Evolutionary conservation across 495 filamentous ascomycete genomes (phyloP).

Genomic region (Neurospora pannonica): DNA sequence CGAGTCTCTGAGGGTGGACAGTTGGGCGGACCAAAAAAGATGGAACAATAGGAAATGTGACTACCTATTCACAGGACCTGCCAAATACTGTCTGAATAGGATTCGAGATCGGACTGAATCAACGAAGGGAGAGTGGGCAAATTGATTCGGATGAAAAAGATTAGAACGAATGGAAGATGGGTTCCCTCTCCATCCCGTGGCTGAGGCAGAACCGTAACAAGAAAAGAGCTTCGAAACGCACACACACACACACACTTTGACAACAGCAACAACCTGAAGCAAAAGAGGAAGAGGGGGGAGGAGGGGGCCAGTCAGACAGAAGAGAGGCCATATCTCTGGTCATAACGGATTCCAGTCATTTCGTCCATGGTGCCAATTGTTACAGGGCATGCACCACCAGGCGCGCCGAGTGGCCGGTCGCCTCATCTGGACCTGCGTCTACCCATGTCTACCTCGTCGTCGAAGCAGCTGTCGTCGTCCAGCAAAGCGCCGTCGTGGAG

Average conservation of each 20-base stretch:
- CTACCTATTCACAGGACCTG: background rate
- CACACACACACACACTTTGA: background rate
- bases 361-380: background rate
- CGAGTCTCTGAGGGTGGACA: background rate
- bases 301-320: background rate
- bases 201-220: background rate
- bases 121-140: background rate
- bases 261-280: background rate
- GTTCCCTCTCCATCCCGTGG: background rate
- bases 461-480: conserved; percentile 8
- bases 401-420: background rate
- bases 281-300: background rate
- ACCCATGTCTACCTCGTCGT: conserved; percentile 8
- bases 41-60: background rate
- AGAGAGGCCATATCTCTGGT: background rate
- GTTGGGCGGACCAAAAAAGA: background rate
- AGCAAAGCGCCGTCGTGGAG: conserved; percentile 18
- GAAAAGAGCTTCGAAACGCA: background rate
- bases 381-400: background rate
- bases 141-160: background rate
- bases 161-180: background rate
- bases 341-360: background rate
- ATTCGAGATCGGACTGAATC: background rate
- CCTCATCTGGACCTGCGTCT: conserved; percentile 1
- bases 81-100: background rate